phyloP scores from a whole-genome alignment of 257 asterid species.

The Mentha longifolia region DNA sequence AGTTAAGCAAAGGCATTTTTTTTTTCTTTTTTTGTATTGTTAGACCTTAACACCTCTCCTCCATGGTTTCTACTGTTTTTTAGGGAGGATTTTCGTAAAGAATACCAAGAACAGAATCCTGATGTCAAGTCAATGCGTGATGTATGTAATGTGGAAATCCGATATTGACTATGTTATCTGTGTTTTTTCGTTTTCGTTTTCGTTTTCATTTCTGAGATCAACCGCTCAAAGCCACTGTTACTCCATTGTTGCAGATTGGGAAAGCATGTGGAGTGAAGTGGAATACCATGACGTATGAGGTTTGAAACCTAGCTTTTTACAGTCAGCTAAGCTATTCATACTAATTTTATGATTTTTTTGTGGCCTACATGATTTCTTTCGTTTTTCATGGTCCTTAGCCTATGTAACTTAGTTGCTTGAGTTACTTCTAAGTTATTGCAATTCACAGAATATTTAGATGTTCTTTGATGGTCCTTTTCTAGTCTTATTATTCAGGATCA shows the following conservation, averaged over 20 bases:
- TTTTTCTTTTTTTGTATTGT: no score
- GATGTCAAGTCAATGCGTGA: conserved; percentile 90
- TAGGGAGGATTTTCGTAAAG: conserved; percentile 98
- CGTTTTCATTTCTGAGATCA: conserved; percentile 13
- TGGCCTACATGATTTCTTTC: not conserved
- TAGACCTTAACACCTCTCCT: not conserved
- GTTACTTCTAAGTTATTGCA: conserved; percentile 8
- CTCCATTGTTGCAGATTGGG: conserved; percentile 65
- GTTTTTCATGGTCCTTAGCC: not conserved
- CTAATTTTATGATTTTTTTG: not conserved
- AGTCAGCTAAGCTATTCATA: not conserved
- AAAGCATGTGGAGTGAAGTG: conserved; percentile 98
- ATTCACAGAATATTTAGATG: conserved; percentile 6
- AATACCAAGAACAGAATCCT: conserved; percentile 79
- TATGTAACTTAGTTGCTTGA: not conserved
- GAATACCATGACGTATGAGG: conserved; percentile 95
- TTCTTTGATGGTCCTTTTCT: not conserved
- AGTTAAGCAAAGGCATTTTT: not conserved
- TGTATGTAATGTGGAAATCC: conserved; percentile 46
- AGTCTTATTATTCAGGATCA: conserved; percentile 1
- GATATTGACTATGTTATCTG: conserved; percentile 8
- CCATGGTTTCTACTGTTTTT: conserved; percentile 26
- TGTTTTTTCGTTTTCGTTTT: not conserved
- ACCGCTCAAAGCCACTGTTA: conserved; percentile 2
- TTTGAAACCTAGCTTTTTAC: conserved; percentile 32